Percentiles rank a stretch among this genome's conserved stretches.
phyloP scores from a whole-genome alignment of 306 rosid species.

The Myrica gale region DNA sequence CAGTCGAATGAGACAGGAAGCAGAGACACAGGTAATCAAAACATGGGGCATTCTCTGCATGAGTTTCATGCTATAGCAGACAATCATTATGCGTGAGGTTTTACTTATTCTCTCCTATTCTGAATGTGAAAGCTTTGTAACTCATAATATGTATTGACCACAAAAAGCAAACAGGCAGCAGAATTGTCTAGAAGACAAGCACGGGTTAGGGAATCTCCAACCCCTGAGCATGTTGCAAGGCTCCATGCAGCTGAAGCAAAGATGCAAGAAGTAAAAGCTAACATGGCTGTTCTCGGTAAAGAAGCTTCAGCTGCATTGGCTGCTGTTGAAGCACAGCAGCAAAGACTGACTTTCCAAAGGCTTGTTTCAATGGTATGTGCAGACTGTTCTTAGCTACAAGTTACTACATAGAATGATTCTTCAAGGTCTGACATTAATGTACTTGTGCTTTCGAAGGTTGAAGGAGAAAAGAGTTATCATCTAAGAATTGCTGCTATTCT shows the following conservation, averaged over 20 bases:
- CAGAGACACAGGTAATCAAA: slow-evolving; percentile 65
- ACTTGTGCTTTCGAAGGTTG: slow-evolving; percentile 60
- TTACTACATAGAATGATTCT: slow-evolving; percentile 16
- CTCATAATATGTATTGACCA: slow-evolving; percentile 33
- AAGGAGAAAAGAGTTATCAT: slow-evolving; percentile 85
- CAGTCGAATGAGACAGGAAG: slow-evolving; percentile 96
- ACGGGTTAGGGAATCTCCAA: slow-evolving; percentile 72
- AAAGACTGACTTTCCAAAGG: slow-evolving; percentile 96
- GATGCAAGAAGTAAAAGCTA: slow-evolving; percentile 86
- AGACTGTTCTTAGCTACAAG: slow-evolving; percentile 17
- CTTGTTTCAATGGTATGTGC: slow-evolving; percentile 89
- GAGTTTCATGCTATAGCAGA: neutral
- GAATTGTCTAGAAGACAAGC: slow-evolving; percentile 77
- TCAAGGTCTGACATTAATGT: slow-evolving; percentile 18
- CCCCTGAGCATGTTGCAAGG: slow-evolving; percentile 81
- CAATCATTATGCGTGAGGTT: slow-evolving; percentile 9
- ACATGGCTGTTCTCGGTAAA: slow-evolving; percentile 89
- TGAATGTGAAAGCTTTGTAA: slow-evolving; percentile 7
- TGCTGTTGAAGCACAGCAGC: slow-evolving; percentile 92
- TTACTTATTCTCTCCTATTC: slow-evolving; percentile 6
- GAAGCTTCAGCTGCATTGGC: slow-evolving; percentile 95
- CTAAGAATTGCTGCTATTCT: slow-evolving; percentile 86
- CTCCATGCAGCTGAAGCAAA: slow-evolving; percentile 84
- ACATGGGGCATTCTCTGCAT: slow-evolving; percentile 7
- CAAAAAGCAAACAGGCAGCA: slow-evolving; percentile 54